Evolutionary conservation across 2,329 filamentous ascomycete genomes (phyloP).

Genomic region (Alternaria brassicicola): DNA sequence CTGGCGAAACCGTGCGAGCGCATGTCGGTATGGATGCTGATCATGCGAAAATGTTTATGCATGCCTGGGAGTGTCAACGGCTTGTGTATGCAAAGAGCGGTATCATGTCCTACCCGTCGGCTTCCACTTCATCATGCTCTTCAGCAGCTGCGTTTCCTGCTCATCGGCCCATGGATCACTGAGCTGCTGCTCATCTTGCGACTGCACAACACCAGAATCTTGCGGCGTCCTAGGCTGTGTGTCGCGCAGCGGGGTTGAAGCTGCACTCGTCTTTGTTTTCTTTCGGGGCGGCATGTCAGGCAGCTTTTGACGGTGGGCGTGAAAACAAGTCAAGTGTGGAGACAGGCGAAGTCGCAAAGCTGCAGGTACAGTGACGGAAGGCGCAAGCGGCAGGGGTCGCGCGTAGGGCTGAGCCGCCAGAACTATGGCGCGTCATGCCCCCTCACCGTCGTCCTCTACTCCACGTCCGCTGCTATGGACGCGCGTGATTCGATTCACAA

Average conservation of each 20-base stretch:
- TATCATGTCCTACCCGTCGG: conserved; percentile 68
- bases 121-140: conserved; percentile 92
- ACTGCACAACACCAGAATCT: conserved; percentile 48
- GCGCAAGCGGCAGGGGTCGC: conserved; percentile 23
- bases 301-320: neutral
- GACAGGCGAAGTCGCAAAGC: conserved; percentile 4
- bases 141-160: conserved; percentile 90
- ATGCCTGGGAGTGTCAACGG: conserved; percentile 51
- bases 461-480: conserved; percentile 24
- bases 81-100: neutral
- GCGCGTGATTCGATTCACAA: conserved; percentile 56
- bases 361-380: conserved; percentile 18
- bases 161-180: conserved; percentile 92
- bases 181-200: conserved; percentile 63
- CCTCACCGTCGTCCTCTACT: conserved; percentile 21
- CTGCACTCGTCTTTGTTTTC: conserved; percentile 64
- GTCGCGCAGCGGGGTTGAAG: conserved; percentile 60
- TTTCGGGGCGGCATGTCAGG: conserved; percentile 71
- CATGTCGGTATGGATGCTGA: conserved; percentile 47
- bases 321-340: neutral
- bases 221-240: conserved; percentile 51
- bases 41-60: conserved; percentile 64
- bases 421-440: conserved; percentile 41
- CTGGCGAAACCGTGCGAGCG: conserved; percentile 69
- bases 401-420: conserved; percentile 36